These are phyloP conservation scores for Aspergillus caelatus DNA, from an alignment of 2,329 filamentous ascomycete genomes.

Conservation along the genomic window DNA sequence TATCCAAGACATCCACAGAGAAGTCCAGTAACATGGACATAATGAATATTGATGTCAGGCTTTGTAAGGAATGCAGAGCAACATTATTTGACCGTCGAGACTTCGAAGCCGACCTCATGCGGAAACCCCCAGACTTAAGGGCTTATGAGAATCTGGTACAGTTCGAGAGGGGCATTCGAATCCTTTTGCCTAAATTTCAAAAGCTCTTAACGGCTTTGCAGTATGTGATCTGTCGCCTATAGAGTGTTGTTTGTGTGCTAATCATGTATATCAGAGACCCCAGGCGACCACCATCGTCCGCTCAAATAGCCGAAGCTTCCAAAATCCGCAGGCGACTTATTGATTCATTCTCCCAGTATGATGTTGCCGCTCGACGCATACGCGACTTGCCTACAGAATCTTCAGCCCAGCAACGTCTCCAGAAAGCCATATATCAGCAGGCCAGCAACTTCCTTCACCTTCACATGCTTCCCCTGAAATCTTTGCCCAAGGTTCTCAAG, in stretches of 20 bases:
- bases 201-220: slow-evolving; percentile 74
- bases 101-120: slow-evolving; percentile 69
- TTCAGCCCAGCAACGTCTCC: slow-evolving; percentile 71
- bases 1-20: slow-evolving; percentile 42
- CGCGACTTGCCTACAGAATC: slow-evolving; percentile 76
- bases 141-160: slow-evolving; percentile 82
- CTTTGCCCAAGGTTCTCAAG: slow-evolving; percentile 68
- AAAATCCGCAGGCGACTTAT: slow-evolving; percentile 89
- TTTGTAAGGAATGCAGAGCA: slow-evolving; percentile 85
- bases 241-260: background rate
- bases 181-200: slow-evolving; percentile 83
- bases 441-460: slow-evolving; percentile 82
- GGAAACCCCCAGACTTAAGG: slow-evolving; percentile 73
- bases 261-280: slow-evolving; percentile 53
- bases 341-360: slow-evolving; percentile 87
- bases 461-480: slow-evolving; percentile 87
- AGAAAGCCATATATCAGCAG: slow-evolving; percentile 79
- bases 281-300: slow-evolving; percentile 63
- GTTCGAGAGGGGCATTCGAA: slow-evolving; percentile 82
- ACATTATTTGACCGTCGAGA: slow-evolving; percentile 75
- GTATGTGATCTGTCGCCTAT: slow-evolving; percentile 33
- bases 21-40: slow-evolving; percentile 51
- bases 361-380: slow-evolving; percentile 76
- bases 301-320: slow-evolving; percentile 80
- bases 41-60: slow-evolving; percentile 77